Evolutionary conservation across 371 early-diverging fungal genomes (phyloP), one percentile per base, ranked within the genome.

Genomic region (Entomophthora muscae): DNA sequence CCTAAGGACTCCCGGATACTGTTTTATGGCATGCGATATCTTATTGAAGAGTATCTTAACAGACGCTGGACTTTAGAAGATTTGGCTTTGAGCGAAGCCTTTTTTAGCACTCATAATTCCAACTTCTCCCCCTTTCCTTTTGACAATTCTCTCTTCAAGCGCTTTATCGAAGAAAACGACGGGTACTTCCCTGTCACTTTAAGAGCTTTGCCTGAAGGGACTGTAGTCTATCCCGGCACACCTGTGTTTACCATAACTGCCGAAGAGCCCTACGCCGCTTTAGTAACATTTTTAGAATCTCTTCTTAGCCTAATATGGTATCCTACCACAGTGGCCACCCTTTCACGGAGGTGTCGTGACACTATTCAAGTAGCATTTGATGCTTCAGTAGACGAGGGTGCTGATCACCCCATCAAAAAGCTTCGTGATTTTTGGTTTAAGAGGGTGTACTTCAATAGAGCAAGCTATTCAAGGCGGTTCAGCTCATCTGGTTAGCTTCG

Each of bases 341-440:
- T 88, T 30, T 86, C 89, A 0, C 73, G 88, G 42, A 74, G 85
- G 2, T 71, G 78, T 30, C 75, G 76, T 10, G 75, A 78, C 30
- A 51, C 74, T 13, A 83, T 89, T 57, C 75, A 79, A 29, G 64
- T 69, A 2, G 69, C 73, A 0, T 90, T 82, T 70, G 71, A 71
- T n/a, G 64, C 71, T 61, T 76, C 83, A n/a, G 89, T 86, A 1
- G 89, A 86, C 58, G 71, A 70, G 13, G 74, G 70, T 0, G 68
- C 66, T 2, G 71, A 67, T 29, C 73, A 68, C 70, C 64, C 75
- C 0, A 57, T 79, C 12, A 32, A 30, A 30, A 78, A 86, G 12
- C 73, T 91, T 52, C 89, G 90, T 63, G 91, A 91, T 68, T 91
- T 89, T 70, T n/a, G 91, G 91, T 1, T 89, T 90, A 72, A 84